phyloP scores from a whole-genome alignment of 495 filamentous ascomycete species.

The Lasiosphaeris hirsuta region DNA sequence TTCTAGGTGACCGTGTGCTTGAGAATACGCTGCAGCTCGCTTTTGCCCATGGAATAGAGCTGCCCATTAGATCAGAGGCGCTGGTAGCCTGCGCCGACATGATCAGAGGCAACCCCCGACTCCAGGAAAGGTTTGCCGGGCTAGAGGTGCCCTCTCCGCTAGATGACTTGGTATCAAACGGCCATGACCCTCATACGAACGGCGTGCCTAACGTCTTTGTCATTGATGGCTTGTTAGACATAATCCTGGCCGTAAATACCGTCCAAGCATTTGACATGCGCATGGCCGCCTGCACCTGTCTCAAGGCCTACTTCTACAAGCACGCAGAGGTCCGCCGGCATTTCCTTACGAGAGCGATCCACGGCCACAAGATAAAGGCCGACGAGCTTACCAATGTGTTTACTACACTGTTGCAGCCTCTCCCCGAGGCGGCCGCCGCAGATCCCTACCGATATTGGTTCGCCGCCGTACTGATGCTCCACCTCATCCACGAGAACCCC shows the following conservation, averaged over 20 bases:
- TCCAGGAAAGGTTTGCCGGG: conserved; percentile 88
- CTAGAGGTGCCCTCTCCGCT: conserved; percentile 63
- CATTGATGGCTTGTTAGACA: conserved; percentile 88
- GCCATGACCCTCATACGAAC: conserved; percentile 41
- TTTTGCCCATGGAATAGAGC: conserved; percentile 70
- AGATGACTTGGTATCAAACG: conserved; percentile 38
- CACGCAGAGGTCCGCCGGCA: conserved; percentile 76
- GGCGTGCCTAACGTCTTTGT: conserved; percentile 68
- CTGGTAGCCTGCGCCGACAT: conserved; percentile 82
- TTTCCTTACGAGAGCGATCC: conserved; percentile 84
- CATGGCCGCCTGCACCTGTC: conserved; percentile 79
- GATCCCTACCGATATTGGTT: conserved; percentile 94
- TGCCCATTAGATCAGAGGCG: conserved; percentile 80
- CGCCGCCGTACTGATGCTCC: conserved; percentile 83
- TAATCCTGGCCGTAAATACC: conserved; percentile 66
- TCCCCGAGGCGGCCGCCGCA: conserved; percentile 53
- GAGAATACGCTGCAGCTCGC: conserved; percentile 78
- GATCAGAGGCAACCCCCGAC: conserved; percentile 71
- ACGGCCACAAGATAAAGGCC: conserved; percentile 73
- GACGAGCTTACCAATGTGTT: conserved; percentile 90
- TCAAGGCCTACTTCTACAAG: conserved; percentile 85
- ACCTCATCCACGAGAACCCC: conserved; percentile 78
- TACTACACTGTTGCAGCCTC: conserved; percentile 67
- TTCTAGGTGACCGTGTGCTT: conserved; percentile 77
- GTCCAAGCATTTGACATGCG: conserved; percentile 72